These are phyloP conservation scores for Acorus calamus DNA, from an alignment of 106 monocot species.

Conservation along the genomic window DNA sequence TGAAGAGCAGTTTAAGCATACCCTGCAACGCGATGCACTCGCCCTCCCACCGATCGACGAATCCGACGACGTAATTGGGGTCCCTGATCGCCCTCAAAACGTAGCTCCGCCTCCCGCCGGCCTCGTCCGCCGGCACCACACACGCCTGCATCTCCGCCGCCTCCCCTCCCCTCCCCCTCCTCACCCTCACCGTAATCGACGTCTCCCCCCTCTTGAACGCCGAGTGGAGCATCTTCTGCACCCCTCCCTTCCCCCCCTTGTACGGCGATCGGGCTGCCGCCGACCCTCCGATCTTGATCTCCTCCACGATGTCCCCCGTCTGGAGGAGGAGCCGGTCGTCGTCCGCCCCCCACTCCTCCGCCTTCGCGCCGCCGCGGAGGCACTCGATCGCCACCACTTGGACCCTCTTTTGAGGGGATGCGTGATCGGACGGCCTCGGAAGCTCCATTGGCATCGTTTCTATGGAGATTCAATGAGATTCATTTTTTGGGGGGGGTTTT, in stretches of 20 bases:
- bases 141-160: slow-evolving; percentile 49
- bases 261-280: slow-evolving; percentile 31
- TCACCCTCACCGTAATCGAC: slow-evolving; percentile 38
- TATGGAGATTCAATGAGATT: too few species aligned
- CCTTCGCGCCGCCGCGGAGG: slow-evolving; percentile 37
- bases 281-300: slow-evolving; percentile 43
- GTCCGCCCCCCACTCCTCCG: slow-evolving; percentile 52
- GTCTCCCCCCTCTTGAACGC: slow-evolving; percentile 60
- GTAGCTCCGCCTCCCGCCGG: slow-evolving; percentile 29
- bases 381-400: slow-evolving; percentile 64
- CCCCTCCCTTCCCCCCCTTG: slow-evolving; percentile 47
- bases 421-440: too few species aligned
- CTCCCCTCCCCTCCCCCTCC: slow-evolving; percentile 23
- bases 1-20: background rate
- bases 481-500: too few species aligned
- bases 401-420: background rate
- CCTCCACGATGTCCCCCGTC: slow-evolving; percentile 79
- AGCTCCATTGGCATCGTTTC: too few species aligned
- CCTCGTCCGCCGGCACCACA: slow-evolving; percentile 40
- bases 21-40: slow-evolving; percentile 69
- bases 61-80: slow-evolving; percentile 65
- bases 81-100: slow-evolving; percentile 63
- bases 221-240: slow-evolving; percentile 58
- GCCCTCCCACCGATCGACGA: slow-evolving; percentile 61
- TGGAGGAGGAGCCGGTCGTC: slow-evolving; percentile 20